A percentile compares a stretch with the other conserved stretches of the same genome.
Evolutionary conservation across 2,329 filamentous ascomycete species (phyloP).

Genomic region (Aspergillus terreus): DNA sequence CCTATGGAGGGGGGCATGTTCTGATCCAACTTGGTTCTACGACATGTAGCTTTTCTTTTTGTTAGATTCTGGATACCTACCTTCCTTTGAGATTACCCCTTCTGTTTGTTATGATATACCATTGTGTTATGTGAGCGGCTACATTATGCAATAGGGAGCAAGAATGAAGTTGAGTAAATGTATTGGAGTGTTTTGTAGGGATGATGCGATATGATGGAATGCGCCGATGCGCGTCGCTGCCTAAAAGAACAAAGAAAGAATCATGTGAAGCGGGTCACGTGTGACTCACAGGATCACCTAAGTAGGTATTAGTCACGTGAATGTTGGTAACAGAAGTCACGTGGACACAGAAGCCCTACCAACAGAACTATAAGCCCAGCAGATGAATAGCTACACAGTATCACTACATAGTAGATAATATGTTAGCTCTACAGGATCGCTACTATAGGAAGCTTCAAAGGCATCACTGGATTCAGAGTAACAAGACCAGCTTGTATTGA

Average conservation of each 20-base stretch:
- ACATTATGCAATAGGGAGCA: background rate
- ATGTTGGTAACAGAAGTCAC: background rate
- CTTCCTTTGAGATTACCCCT: slow-evolving; percentile 8
- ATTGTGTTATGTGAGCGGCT: slow-evolving; percentile 13
- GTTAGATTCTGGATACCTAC: slow-evolving; percentile 7
- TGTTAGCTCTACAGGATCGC: too few species aligned
- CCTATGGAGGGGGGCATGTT: slow-evolving; percentile 39
- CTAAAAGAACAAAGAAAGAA: background rate
- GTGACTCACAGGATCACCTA: background rate
- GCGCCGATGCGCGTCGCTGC: background rate
- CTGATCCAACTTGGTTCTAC: slow-evolving; percentile 19
- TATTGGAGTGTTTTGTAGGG: background rate
- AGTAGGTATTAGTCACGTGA: too few species aligned
- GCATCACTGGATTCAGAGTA: too few species aligned
- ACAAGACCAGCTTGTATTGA: too few species aligned
- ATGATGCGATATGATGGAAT: too few species aligned
- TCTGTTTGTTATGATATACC: slow-evolving; percentile 17
- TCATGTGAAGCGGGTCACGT: background rate
- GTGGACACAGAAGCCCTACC: background rate
- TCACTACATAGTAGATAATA: too few species aligned
- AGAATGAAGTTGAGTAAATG: background rate
- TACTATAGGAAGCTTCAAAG: too few species aligned
- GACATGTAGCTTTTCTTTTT: slow-evolving; percentile 5
- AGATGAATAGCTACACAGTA: too few species aligned
- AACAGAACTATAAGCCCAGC: background rate